phyloP scores from a whole-genome alignment of 1,284 basidiomycete genomes.

The Leccinum holopus region DNA sequence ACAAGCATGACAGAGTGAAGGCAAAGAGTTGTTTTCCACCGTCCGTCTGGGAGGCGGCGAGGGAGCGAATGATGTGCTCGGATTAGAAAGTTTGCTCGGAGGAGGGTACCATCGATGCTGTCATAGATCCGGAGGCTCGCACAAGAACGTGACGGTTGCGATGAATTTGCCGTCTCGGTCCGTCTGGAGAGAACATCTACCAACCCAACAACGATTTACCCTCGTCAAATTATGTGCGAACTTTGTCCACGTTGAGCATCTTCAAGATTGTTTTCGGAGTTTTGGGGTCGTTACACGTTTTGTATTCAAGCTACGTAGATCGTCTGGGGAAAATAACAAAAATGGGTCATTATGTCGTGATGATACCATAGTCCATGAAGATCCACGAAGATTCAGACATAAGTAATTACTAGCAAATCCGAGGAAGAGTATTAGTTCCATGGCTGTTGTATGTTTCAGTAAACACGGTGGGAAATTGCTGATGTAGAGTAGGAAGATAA shows the following conservation, averaged over 20 bases:
- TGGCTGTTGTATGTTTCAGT: background rate
- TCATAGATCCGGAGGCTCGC: no score
- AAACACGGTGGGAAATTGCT: background rate
- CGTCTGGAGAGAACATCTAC: no score
- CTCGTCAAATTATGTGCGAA: conserved; percentile 55
- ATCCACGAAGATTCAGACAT: background rate
- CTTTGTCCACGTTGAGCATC: conserved; percentile 38
- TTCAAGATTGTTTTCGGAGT: conserved; percentile 53
- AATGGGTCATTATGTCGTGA: background rate
- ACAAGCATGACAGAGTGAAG: no score
- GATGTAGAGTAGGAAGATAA: conserved; percentile 5
- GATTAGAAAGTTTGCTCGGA: no score
- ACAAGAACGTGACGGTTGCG: no score
- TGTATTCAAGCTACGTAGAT: conserved; percentile 43
- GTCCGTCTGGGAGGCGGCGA: no score
- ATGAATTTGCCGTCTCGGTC: no score
- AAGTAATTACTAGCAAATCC: background rate
- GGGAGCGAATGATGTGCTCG: no score
- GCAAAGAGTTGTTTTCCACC: no score
- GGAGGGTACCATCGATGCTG: no score
- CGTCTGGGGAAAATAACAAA: background rate
- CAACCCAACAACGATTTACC: conserved; percentile 43
- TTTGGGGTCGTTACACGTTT: conserved; percentile 60
- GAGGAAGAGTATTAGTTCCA: background rate
- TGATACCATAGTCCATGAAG: background rate